Conservation (phyloP, 2,329 filamentous ascomycete genomes). For the Pseudogymnoascus pannorum region DNA sequence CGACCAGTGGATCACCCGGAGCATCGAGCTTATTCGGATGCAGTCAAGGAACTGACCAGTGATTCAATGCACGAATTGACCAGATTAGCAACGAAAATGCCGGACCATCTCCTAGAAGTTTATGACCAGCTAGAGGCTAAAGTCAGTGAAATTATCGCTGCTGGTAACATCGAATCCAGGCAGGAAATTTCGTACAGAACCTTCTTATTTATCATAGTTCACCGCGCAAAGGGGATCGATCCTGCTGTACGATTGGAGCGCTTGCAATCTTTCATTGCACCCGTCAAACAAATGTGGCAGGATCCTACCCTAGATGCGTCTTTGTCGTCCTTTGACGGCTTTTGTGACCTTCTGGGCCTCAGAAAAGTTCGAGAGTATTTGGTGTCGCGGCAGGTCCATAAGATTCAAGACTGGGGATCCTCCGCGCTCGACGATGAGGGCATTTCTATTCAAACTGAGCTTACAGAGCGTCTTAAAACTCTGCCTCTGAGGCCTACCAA, state of each 20-base stretch:
- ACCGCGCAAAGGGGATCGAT: slow-evolving; percentile 73
- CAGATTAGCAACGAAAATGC: slow-evolving; percentile 80
- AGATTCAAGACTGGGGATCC: slow-evolving; percentile 74
- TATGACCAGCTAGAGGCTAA: slow-evolving; percentile 82
- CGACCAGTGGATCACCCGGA: slow-evolving; percentile 67
- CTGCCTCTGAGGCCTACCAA: slow-evolving; percentile 83
- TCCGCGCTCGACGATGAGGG: slow-evolving; percentile 73
- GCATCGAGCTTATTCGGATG: slow-evolving; percentile 70
- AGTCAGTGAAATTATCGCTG: slow-evolving; percentile 70
- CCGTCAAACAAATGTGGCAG: slow-evolving; percentile 75
- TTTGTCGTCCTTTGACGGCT: slow-evolving; percentile 67
- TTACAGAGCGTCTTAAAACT: slow-evolving; percentile 60
- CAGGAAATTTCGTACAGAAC: slow-evolving; percentile 79
- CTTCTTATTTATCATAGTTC: slow-evolving; percentile 91
- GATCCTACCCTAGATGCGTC: slow-evolving; percentile 59
- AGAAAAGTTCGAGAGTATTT: slow-evolving; percentile 77
- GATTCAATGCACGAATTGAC: slow-evolving; percentile 84
- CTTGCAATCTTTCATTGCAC: slow-evolving; percentile 70
- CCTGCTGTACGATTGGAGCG: slow-evolving; percentile 62
- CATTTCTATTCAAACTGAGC: slow-evolving; percentile 65
- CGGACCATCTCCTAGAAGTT: slow-evolving; percentile 81
- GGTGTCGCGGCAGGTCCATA: slow-evolving; percentile 62
- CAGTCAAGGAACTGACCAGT: slow-evolving; percentile 80
- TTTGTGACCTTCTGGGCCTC: slow-evolving; percentile 72
- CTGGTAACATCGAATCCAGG: slow-evolving; percentile 70